These are phyloP conservation scores for Vitis rotundifolia DNA, from an alignment of 164 flowering plant genomes.

Conservation along the genomic window DNA sequence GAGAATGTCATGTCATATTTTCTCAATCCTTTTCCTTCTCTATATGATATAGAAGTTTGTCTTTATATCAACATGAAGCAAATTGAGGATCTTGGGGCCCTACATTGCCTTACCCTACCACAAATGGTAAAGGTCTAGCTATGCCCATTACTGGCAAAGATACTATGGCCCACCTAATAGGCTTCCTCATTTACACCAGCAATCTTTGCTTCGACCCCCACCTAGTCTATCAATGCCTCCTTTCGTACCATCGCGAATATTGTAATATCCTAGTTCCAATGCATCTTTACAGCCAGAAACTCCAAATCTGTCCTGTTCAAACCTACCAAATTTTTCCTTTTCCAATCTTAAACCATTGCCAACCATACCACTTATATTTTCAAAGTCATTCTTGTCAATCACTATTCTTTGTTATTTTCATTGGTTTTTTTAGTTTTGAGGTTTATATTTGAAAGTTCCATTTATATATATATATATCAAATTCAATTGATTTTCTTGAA, in stretches of 20 bases:
- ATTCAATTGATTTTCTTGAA: too few species aligned
- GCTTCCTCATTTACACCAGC: slow-evolving; percentile 27
- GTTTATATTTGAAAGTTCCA: too few species aligned
- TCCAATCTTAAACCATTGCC: neutral
- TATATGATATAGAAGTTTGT: neutral
- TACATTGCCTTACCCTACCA: slow-evolving; percentile 17
- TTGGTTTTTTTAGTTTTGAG: too few species aligned
- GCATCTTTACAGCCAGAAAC: slow-evolving; percentile 15
- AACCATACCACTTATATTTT: neutral
- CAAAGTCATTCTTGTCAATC: slow-evolving; percentile 1
- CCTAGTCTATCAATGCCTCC: slow-evolving; percentile 30
- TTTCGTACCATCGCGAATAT: slow-evolving; percentile 23
- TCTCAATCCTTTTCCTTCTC: too few species aligned
- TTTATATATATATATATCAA: too few species aligned
- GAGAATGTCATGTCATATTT: too few species aligned
- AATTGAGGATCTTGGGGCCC: slow-evolving; percentile 29
- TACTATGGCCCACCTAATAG: slow-evolving; percentile 25
- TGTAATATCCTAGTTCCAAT: slow-evolving; percentile 17
- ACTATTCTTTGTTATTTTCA: too few species aligned
- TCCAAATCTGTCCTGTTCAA: slow-evolving; percentile 9
- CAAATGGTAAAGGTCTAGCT: slow-evolving; percentile 26
- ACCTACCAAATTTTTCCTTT: slow-evolving; percentile 5
- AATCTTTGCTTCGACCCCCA: slow-evolving; percentile 28
- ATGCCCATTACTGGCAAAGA: slow-evolving; percentile 43
- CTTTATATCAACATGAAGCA: slow-evolving; percentile 31